These are phyloP conservation scores for Diutina rugosa DNA, from an alignment of 1,139 yeast genomes.

Conservation along the genomic window DNA sequence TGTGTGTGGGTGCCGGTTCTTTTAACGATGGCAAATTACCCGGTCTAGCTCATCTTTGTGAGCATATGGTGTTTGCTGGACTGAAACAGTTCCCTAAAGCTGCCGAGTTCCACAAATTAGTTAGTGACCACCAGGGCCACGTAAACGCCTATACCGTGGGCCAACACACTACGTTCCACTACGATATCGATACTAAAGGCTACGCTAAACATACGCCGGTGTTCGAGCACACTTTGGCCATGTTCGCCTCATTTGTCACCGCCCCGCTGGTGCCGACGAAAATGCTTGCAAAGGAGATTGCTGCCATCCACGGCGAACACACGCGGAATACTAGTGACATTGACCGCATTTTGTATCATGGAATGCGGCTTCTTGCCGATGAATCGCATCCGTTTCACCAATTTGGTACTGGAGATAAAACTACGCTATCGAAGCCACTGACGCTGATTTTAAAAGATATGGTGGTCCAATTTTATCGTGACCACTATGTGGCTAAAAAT, in stretches of 20 bases:
- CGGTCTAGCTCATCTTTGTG: conserved; percentile 68
- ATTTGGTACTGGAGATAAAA: conserved; percentile 32
- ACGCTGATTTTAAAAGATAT: conserved; percentile 7
- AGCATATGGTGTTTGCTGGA: conserved; percentile 52
- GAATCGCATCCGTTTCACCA: conserved; percentile 26
- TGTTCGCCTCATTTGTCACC: conserved; percentile 39
- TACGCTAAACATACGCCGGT: conserved; percentile 13
- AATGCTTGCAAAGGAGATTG: conserved; percentile 35
- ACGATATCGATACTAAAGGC: conserved; percentile 14
- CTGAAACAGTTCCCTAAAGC: conserved; percentile 40
- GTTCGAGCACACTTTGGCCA: conserved; percentile 30
- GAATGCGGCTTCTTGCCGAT: conserved; percentile 36
- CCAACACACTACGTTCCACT: conserved; percentile 37
- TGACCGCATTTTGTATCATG: conserved; percentile 43
- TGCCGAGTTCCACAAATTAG: conserved; percentile 26
- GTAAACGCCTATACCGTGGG: conserved; percentile 59
- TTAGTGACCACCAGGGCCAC: conserved; percentile 38
- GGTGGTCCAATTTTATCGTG: conserved; percentile 16
- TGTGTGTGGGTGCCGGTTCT: conserved; percentile 52
- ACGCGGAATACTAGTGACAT: conserved; percentile 27
- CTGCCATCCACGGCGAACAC: conserved; percentile 56
- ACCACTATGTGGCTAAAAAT: conserved; percentile 21
- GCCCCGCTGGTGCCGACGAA: conserved; percentile 34
- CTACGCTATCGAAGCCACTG: conserved; percentile 13
- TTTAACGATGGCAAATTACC: conserved; percentile 44